Base-by-base conservation (phyloP, 306 rosid species). In the Fagus crenata region DNA sequence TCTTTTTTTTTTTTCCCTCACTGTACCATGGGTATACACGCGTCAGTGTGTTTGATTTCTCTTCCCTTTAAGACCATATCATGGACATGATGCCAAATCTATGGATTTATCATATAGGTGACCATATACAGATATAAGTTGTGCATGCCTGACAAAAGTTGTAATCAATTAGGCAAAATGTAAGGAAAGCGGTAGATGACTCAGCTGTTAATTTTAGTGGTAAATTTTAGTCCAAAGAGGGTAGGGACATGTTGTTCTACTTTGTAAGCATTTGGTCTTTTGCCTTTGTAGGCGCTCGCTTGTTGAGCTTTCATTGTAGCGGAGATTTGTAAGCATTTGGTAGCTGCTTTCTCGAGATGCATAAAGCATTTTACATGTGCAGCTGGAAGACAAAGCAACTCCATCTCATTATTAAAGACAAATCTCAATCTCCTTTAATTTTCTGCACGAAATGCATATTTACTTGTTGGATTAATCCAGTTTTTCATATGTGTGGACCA, bases 251-350 rank as follows among this genome's bases (percentile, higher is more conserved):
- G 81, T 18, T 70, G 61, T 33, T 49, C 8, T 68, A 75, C 43
- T n/a, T 60, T 32, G 6, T 64, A 76, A 67, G 75, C 74, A 37
- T 68, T 74, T 51, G 67, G 49, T 55, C 3, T 69, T 80, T 82
- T 75, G 69, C 54, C 77, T 81, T 81, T 75, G 87, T 64, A 73
- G 84, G 79, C 77, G 75, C 82, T 70, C 78, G 56, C 39, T 61
- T 65, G 68, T 43, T 46, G 51, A 80, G 40, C 46, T 54, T 75
- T 67, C 70, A 33, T 56, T 67, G 77, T 77, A 72, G 54, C 70
- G 41, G 78, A 85, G 39, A 71, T 78, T 75, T 80, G 70, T 51
- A 1, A 51, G 76, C 43, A 75, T 60, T 37, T 22, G 28, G 80
- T 75, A 78, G 80, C 78, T 46, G 6, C n/a, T 33, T 49, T 49